Base-by-base conservation (phyloP, 345 rosid genomes). In the Kandelia obovata region DNA sequence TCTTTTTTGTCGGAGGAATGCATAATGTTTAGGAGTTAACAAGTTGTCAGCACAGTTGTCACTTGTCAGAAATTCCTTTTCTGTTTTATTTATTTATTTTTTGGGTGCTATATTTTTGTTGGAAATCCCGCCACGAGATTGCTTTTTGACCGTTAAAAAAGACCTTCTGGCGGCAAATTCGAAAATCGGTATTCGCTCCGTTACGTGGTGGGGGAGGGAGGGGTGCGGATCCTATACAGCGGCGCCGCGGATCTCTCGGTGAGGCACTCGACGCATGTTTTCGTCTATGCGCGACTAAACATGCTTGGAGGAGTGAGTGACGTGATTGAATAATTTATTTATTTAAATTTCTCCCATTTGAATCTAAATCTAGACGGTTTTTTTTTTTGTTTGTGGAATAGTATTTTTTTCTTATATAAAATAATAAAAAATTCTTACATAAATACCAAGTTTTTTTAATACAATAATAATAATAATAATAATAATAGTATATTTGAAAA, bases 91-190 rank as follows among this genome's bases (percentile, higher is more conserved):
- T 7, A 56, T 5, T 4, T 28, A 2, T 28, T 28, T 28, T 28
- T 28, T 28, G 30, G 30, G 21, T 21, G 30, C 35, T 4, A 23
- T 26, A 70, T 46, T 62, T 67, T 11, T 15, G 19, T 43, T 47
- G 58, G 60, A 75, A 78, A 39, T 11, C 68, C 65, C 68, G 72
- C 62, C 73, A 7, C n/a, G 15, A 16, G 20, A 13, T 20, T 1
- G 7, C 35, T 80, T 69, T 66, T 85, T 78, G 81, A 88, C 84
- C 78, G 76, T 69, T 77, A 37, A 4, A 37, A 4, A 16, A 3
- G 62, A n/a, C 34, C 47, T 68, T 71, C 72, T 81, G 76, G 86
- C 91, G 87, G 85, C 80, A 85, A 79, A 78, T 73, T 79, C 65
- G 61, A 78, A 70, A 75, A 69, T 1, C 13, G 39, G 64, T 66